Base-by-base conservation (phyloP, 2,329 filamentous ascomycete species). In the Fusarium abutilonis region DNA sequence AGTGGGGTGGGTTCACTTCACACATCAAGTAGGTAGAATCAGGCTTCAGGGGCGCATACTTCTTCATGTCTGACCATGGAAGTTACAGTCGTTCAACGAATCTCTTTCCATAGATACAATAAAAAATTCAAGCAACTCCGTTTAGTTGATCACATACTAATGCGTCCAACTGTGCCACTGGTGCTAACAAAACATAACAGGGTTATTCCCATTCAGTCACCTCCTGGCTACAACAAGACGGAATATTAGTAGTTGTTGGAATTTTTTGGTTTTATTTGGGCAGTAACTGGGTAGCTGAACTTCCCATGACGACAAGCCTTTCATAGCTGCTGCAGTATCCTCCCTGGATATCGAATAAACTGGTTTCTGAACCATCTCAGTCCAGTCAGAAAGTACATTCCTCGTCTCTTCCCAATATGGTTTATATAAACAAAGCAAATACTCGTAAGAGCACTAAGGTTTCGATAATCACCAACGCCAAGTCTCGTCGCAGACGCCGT, bases 391-490 rank as follows among this genome's bases (percentile, higher is more conserved):
- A 63, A 64, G 52, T 55, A 58, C 43, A 52, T 60, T 59, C 53
- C 56, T 56, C 63, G 50, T 56, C 51, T 64, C 48, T 69, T 65
- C 61, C 61, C 62, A 49, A 48, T 57, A 67, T 55, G 64, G 45
- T 70, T 67, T 71, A 70, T 71, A 69, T 69, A 70, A 63, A 71
- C 67, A 70, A 69, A 71, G 61, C 60, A 70, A 70, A 70, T 60
- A 64, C 66, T 70, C 64, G 60, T 56, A 61, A 54, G 69, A 71
- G 67, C 57, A 62, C 52, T 60, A 54, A 48, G 52, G 66, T 63
- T 69, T 63, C 52, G 47, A 69, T 65, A 46, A 64, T 71, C 69
- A 55, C 69, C 67, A 71, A 71, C 69, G 69, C 69, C 69, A 59
- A 60, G 59, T 70, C 64, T 70, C 58, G 44, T 69, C 38, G 66